Base-by-base conservation (phyloP, 306 rosid genomes). In the Calophaca sinica region DNA sequence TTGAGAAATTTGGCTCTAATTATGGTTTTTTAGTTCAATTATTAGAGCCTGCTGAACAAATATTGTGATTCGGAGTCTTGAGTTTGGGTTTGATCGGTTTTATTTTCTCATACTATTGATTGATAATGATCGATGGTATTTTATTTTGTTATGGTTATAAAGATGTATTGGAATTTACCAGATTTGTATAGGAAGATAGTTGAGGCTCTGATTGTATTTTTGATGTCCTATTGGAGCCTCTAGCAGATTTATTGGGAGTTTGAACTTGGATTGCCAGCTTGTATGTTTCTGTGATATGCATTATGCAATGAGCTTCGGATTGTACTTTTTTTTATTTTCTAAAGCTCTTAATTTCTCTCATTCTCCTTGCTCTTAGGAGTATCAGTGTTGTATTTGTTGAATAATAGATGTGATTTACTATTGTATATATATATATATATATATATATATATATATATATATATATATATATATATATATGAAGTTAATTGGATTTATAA, bases 131-230 rank as follows among this genome's bases (percentile, higher is more conserved):
- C 42, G 62, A 62, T 9, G 59, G 12, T 20, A 12, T 49, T 60
- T 39, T 50, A 9, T 33, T 33, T 55, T 66, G n/a, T 44, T 65
- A 35, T 55, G 68, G 5, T 73, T 7, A 20, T 65, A 14, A 9
- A 48, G 55, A 36, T 28, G 59, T 26, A 68, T 31, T 73, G 39
- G 76, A 50, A 50, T 67, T 81, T 32, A 42, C 12, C 50, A n/a
- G 79, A 73, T 80, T 77, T 84, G 87, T 81, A 80, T 77, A 77
- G 83, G 70, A 75, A 15, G 9, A 20, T 45, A 46, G 73, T 10
- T 32, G 53, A 12, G 33, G 83, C 72, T 73, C 75, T 58, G 39
- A 81, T 78, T 69, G 29, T 69, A 76, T 78, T 84, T 81, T 80
- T 74, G 6, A 63, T 66, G 70, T 73, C 14, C 35, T 38, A 77